Percentiles rank a stretch among this genome's conserved stretches.
Evolutionary conservation across 768 basidiomycete species (phyloP).

Genomic region (Lentinula sp.): DNA sequence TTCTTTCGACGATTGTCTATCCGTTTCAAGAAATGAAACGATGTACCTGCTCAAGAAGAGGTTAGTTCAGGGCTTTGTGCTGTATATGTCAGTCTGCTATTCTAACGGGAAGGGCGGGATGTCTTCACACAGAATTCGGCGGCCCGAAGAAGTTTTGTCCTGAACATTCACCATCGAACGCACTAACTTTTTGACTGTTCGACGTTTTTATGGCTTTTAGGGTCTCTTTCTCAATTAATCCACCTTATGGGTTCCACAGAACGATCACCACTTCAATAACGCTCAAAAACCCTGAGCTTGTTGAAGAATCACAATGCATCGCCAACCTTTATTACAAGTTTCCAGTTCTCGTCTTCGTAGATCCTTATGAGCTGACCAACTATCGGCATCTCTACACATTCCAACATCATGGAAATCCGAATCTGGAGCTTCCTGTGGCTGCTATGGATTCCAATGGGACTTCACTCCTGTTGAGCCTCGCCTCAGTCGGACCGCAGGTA

Average conservation of each 20-base stretch:
- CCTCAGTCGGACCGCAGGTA: conserved; percentile 13
- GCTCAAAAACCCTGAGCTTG: background rate
- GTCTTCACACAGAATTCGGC: background rate
- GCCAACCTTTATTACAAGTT: conserved; percentile 32
- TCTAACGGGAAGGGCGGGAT: background rate
- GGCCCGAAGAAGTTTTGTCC: background rate
- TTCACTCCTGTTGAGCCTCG: conserved; percentile 18
- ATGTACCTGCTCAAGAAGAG: too few relatives aligned
- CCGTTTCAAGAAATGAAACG: too few relatives aligned
- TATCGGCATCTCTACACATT: conserved; percentile 30
- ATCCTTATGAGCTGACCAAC: conserved; percentile 41
- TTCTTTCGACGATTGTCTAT: too few relatives aligned
- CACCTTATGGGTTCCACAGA: background rate
- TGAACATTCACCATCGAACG: background rate
- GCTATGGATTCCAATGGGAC: conserved; percentile 24
- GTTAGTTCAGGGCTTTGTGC: too few relatives aligned
- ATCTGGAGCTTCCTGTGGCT: conserved; percentile 39
- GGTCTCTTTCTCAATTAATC: background rate
- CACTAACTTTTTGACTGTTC: background rate
- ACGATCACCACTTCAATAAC: background rate
- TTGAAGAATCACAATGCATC: conserved; percentile 20
- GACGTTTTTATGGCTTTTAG: background rate
- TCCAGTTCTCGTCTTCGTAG: conserved; percentile 38
- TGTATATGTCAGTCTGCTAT: background rate
- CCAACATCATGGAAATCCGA: conserved; percentile 33